Evolutionary conservation across 192 early-diverging fungal genomes (phyloP), one percentile per base, ranked within the genome.

Genomic region (Backusella circina): DNA sequence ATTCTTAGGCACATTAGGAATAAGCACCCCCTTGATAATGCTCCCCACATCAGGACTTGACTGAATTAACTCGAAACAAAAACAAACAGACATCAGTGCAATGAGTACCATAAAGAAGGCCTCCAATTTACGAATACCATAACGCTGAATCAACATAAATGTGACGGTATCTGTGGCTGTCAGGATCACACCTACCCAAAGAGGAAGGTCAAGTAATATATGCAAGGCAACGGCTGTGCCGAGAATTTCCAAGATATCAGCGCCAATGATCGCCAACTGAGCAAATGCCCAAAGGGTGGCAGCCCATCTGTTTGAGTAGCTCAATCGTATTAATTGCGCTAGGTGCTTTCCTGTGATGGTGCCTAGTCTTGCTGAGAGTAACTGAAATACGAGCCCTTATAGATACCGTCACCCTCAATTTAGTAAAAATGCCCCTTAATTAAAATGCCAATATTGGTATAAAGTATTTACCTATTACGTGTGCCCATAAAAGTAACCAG

Each of bases 181-280:
- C 36, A 96, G 73, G 18, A 94, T 75, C 4, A 96, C 90, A 8
- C 96, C 96, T 47, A 80, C 83, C 84, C 89, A 89, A 23, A 97
- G 70, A 13, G 91, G 86, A 0, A 95, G 51, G 5, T 84, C 82
- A 71, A 95, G 91, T 37, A 97, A 80, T 39, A 97, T 85, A 37
- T 93, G 89, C 38, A 97, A 79, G 0, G 93, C 94, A 64, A 97
- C 95, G 3, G 95, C 96, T 9, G 95, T 95, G 12, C 96, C 96
- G 16, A 97, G 91, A 23, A 96, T 93, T 67, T 92, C 91, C 71
- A 91, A 86, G 35, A 92, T 92, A 73, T 92, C 91, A 0, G 88
- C 89, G 1, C 90, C 90, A 35, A 92, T 92, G 35, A 92, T 91
- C 0, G 91, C 91, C 16, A 88, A 67, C 75, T 92, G 88, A 32